phyloP scores from a whole-genome alignment of 2,329 filamentous ascomycete species.

The Beauveria sp. region DNA sequence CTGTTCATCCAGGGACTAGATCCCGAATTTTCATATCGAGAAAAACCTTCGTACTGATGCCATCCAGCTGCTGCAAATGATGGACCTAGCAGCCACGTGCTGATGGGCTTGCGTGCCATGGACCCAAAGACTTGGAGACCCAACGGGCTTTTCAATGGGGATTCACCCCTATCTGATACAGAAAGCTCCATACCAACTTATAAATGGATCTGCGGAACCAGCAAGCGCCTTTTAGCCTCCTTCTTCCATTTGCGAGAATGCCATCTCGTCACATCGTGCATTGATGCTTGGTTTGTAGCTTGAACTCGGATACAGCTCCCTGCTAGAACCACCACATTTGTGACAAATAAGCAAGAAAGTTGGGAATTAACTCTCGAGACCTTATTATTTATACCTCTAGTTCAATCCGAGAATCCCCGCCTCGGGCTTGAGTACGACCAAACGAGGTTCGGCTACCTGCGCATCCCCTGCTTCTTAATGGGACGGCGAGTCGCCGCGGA shows the following conservation, averaged over 20 bases:
- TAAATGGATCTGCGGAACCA: background rate
- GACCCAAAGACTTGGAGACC: background rate
- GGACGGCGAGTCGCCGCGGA: too few species aligned
- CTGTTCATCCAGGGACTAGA: background rate
- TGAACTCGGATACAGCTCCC: background rate
- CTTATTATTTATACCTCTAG: too few species aligned
- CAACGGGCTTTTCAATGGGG: background rate
- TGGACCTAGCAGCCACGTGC: background rate
- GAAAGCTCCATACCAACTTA: background rate
- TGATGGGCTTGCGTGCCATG: background rate
- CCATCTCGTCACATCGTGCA: background rate
- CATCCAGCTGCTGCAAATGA: background rate
- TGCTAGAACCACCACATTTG: background rate
- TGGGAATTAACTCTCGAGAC: too few species aligned
- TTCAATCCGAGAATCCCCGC: too few species aligned
- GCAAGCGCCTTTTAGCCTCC: background rate
- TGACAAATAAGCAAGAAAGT: too few species aligned
- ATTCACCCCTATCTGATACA: background rate
- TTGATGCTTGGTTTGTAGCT: background rate
- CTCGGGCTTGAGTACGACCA: too few species aligned
- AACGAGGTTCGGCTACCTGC: too few species aligned
- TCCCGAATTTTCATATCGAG: background rate
- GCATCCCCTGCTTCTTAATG: too few species aligned
- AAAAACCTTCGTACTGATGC: background rate
- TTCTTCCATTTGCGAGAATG: background rate